Percentiles rank a stretch among this genome's conserved stretches.
Evolutionary conservation across 805 yeast species (phyloP).

Genomic region (Candida caryicola): DNA sequence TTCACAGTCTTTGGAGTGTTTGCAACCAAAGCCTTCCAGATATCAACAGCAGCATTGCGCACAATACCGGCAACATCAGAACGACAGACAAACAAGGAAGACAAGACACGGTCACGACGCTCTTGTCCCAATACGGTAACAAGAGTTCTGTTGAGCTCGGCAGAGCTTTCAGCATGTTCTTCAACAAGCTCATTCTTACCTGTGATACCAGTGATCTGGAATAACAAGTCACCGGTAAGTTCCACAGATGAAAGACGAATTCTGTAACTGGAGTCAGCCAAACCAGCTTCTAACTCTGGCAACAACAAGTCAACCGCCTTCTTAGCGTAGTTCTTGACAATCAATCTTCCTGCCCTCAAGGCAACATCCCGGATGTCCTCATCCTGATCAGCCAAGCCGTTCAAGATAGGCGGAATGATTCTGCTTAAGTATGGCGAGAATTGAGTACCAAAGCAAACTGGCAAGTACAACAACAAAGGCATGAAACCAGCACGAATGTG

Average conservation of each 20-base stretch:
- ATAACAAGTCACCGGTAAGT: constrained; percentile 89
- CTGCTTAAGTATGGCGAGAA: constrained; percentile 84
- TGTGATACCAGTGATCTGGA: constrained; percentile 89
- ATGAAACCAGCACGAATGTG: constrained; percentile 87
- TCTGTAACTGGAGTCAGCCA: constrained; percentile 77
- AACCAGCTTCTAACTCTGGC: constrained; percentile 91
- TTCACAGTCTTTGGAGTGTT: constrained; percentile 93
- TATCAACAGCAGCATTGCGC: constrained; percentile 84
- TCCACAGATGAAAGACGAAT: constrained; percentile 93
- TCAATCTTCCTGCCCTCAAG: constrained; percentile 85
- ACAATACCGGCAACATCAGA: constrained; percentile 87
- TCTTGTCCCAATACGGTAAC: constrained; percentile 80
- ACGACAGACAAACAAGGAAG: constrained; percentile 89
- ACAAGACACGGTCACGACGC: constrained; percentile 81
- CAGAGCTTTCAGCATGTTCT: constrained; percentile 45
- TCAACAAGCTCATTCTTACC: constrained; percentile 70
- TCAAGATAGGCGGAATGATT: constrained; percentile 87
- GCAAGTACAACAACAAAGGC: constrained; percentile 85
- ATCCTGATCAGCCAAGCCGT: constrained; percentile 86
- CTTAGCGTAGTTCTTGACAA: constrained; percentile 87
- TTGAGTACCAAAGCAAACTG: constrained; percentile 90
- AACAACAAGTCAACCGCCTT: constrained; percentile 89
- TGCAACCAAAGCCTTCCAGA: constrained; percentile 95
- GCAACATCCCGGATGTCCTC: constrained; percentile 88
- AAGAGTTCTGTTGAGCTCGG: constrained; percentile 60